Conservation (phyloP, 1,284 basidiomycete species). For the Meripilus lineatus region DNA sequence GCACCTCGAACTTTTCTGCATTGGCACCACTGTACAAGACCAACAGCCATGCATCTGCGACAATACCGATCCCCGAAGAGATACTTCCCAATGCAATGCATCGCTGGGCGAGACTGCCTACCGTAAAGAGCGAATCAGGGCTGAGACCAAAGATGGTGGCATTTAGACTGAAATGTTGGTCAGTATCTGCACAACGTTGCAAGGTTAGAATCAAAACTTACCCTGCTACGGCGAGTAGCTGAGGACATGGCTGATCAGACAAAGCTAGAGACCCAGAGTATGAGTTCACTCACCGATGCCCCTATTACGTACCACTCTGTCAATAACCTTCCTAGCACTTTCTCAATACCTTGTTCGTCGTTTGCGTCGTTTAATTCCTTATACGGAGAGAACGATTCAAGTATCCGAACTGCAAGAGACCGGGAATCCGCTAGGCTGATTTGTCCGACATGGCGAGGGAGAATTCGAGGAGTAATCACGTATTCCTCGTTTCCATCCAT, state of each 20-base stretch:
- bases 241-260: neutral
- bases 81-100: conserved; percentile 53
- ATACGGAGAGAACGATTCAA: conserved; percentile 52
- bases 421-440: conserved; percentile 25
- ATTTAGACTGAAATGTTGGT: conserved; percentile 21
- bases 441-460: conserved; percentile 37
- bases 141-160: conserved; percentile 55
- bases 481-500: neutral
- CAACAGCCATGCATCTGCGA: conserved; percentile 58
- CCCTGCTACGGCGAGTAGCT: conserved; percentile 25
- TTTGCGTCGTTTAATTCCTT: conserved; percentile 44
- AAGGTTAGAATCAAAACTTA: conserved; percentile 9
- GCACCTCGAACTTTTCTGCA: conserved; percentile 46
- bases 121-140: conserved; percentile 41
- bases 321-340: conserved; percentile 28
- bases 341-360: conserved; percentile 45
- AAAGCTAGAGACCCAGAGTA: neutral
- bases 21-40: conserved; percentile 47
- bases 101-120: conserved; percentile 38
- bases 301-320: conserved; percentile 33
- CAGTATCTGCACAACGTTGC: neutral
- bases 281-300: conserved; percentile 21
- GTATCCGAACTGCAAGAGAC: conserved; percentile 33
- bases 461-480: conserved; percentile 22
- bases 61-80: conserved; percentile 56